phyloP scores from a whole-genome alignment of 768 basidiomycete species.

The Hygrocybe coccinea region DNA sequence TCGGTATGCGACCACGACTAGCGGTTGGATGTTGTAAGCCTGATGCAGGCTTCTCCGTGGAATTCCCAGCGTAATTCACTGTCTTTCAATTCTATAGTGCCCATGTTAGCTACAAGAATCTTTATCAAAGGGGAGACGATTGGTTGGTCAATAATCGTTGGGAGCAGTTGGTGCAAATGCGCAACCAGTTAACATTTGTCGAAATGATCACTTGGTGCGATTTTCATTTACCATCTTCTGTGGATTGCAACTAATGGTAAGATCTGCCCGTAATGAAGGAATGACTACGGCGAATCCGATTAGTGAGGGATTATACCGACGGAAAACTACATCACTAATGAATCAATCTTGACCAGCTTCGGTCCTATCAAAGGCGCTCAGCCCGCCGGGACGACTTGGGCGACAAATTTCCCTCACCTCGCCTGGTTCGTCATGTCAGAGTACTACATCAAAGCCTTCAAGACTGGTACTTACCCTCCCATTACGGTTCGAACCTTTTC shows the following conservation, averaged over 20 bases:
- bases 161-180: slow-evolving; percentile 61
- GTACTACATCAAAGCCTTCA: slow-evolving; percentile 64
- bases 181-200: slow-evolving; percentile 49
- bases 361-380: slow-evolving; percentile 55
- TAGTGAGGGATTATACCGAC: slow-evolving; percentile 38
- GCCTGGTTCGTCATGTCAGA: slow-evolving; percentile 60
- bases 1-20: slow-evolving; percentile 43
- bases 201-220: slow-evolving; percentile 67
- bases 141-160: slow-evolving; percentile 66
- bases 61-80: neutral
- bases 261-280: slow-evolving; percentile 36
- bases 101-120: slow-evolving; percentile 58
- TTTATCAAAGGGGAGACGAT: slow-evolving; percentile 61
- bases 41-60: neutral
- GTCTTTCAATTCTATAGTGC: slow-evolving; percentile 31
- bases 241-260: neutral
- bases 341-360: slow-evolving; percentile 31
- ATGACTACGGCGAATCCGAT: slow-evolving; percentile 75
- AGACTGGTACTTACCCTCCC: slow-evolving; percentile 57
- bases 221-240: neutral
- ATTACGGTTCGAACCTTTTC: slow-evolving; percentile 45
- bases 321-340: neutral
- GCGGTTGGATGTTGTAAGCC: slow-evolving; percentile 45
- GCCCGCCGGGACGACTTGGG: slow-evolving; percentile 44
- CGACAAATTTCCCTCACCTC: slow-evolving; percentile 39